These are phyloP conservation scores for Mucor racemosus DNA, from an alignment of 371 early-diverging fungal genomes.

Conservation along the genomic window DNA sequence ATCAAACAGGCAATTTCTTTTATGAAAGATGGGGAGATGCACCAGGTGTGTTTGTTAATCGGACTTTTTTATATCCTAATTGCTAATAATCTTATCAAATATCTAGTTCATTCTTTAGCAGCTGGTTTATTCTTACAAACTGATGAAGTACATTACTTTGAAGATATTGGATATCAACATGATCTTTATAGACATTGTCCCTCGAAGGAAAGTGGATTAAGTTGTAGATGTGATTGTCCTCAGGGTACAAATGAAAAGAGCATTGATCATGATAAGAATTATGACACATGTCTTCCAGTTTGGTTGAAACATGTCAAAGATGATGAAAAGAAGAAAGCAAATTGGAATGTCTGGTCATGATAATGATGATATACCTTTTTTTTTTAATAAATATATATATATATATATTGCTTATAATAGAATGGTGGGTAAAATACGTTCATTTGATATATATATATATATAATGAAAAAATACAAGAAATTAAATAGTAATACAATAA, in stretches of 20 bases:
- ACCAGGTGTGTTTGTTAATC: conserved; percentile 87
- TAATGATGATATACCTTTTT: not conserved
- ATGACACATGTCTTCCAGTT: conserved; percentile 49
- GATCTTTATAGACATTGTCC: conserved; percentile 79
- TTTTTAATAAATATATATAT: conserved; percentile 6
- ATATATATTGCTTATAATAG: not conserved
- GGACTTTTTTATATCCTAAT: conserved; percentile 72
- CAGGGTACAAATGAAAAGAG: conserved; percentile 40
- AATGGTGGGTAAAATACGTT: not conserved
- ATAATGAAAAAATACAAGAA: conserved; percentile 4
- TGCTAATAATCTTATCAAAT: conserved; percentile 85
- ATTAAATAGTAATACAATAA: conserved; percentile 23
- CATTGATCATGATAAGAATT: conserved; percentile 50
- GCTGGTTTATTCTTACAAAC: conserved; percentile 84
- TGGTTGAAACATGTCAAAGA: conserved; percentile 38
- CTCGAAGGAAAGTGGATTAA: conserved; percentile 38
- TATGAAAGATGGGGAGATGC: conserved; percentile 79
- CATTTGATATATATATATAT: not conserved
- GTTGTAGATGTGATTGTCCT: conserved; percentile 54
- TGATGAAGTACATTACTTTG: conserved; percentile 90
- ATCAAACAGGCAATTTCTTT: conserved; percentile 70
- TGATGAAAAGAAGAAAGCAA: conserved; percentile 20
- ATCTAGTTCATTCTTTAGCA: conserved; percentile 92
- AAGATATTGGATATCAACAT: conserved; percentile 88
- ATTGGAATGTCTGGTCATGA: conserved; percentile 30